Evolutionary conservation across 257 asterid genomes (phyloP).

Genomic region (Solanum lycopersicoides): DNA sequence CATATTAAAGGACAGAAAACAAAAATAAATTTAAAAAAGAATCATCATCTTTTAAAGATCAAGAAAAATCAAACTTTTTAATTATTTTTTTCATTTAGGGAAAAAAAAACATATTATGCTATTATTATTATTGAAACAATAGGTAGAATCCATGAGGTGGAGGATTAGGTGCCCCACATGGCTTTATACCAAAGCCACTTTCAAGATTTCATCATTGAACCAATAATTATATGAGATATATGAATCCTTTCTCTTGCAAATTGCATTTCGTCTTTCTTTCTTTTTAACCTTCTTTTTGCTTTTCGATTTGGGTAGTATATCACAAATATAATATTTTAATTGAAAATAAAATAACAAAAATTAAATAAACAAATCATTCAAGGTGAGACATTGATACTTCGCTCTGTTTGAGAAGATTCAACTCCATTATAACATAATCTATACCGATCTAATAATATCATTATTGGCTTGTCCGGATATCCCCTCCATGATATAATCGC

Average conservation of each 20-base stretch:
- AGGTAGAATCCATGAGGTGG: not conserved
- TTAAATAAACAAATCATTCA: no score
- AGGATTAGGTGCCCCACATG: slow-evolving; percentile 3
- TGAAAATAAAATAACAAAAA: no score
- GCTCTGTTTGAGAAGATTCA: not conserved
- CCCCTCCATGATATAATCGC: not conserved
- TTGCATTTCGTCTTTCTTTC: not conserved
- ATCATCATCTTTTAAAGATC: not conserved
- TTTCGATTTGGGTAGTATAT: not conserved
- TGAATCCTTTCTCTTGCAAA: not conserved
- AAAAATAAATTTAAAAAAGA: not conserved
- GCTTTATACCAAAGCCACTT: not conserved
- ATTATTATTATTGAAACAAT: not conserved
- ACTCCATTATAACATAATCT: no score
- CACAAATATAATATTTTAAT: not conserved
- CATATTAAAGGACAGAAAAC: not conserved
- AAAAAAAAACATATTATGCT: not conserved
- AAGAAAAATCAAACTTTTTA: not conserved
- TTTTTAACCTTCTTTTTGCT: not conserved
- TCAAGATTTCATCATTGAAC: not conserved
- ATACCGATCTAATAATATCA: no score
- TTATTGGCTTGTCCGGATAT: no score
- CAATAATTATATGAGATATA: not conserved
- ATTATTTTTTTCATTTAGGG: not conserved
- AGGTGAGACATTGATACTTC: not conserved